Evolutionary conservation across 805 yeast genomes (phyloP).

Genomic region (Wickerhamiella parazyma): DNA sequence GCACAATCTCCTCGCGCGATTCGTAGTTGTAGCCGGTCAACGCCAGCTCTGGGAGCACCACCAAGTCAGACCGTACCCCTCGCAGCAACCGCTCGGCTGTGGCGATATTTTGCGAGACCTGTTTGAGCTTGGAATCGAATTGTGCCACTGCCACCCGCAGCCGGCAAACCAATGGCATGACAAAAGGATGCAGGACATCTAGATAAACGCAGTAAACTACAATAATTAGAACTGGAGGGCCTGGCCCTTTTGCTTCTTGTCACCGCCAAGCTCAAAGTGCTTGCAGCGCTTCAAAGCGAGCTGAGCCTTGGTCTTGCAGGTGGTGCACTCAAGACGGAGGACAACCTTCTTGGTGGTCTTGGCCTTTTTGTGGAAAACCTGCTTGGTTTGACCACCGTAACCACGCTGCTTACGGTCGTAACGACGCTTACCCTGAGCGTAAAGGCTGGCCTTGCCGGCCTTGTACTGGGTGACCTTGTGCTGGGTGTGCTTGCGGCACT

Average conservation of each 20-base stretch:
- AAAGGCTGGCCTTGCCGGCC: slow-evolving; percentile 99
- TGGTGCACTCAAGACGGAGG: slow-evolving; percentile 96
- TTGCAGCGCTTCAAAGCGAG: slow-evolving; percentile 97
- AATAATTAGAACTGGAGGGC: slow-evolving; percentile 87
- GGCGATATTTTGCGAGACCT: neutral
- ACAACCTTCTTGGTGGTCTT: slow-evolving; percentile 99
- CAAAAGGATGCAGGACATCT: neutral
- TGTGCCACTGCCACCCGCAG: slow-evolving; percentile 4
- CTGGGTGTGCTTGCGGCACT: slow-evolving; percentile 98
- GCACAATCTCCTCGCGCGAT: slow-evolving; percentile 34
- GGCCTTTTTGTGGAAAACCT: slow-evolving; percentile 99
- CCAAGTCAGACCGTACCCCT: slow-evolving; percentile 21
- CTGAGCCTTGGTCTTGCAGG: slow-evolving; percentile 98
- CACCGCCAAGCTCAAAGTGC: slow-evolving; percentile 99
- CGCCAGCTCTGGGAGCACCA: slow-evolving; percentile 73
- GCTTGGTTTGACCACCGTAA: slow-evolving; percentile 99
- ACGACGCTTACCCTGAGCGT: slow-evolving; percentile 99
- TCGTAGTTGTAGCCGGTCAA: slow-evolving; percentile 70
- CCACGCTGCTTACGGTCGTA: slow-evolving; percentile 99
- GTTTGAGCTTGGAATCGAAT: slow-evolving; percentile 1
- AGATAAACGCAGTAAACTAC: neutral
- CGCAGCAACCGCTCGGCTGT: slow-evolving; percentile 1
- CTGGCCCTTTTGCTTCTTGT: slow-evolving; percentile 99
- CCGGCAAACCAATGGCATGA: neutral
- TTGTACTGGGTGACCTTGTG: slow-evolving; percentile 99